Evolutionary conservation across 2,329 filamentous ascomycete species (phyloP).

Genomic region (Trichophyton rubrum): DNA sequence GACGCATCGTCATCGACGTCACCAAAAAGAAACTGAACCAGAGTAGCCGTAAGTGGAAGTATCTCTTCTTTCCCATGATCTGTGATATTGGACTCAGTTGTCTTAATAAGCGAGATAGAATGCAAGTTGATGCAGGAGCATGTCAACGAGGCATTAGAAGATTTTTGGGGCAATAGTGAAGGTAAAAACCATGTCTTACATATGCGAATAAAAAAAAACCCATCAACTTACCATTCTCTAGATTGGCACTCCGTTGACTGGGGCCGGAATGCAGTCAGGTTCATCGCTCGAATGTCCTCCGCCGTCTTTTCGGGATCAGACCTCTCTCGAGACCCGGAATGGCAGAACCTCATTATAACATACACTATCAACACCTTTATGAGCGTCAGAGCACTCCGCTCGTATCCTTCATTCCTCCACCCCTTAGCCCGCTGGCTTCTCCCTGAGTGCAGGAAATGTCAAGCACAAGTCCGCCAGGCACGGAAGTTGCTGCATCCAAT

Average conservation of each 20-base stretch:
- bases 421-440: constrained; percentile 11
- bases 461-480: constrained; percentile 8
- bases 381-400: constrained; percentile 13
- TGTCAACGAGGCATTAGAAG: background rate
- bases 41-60: background rate
- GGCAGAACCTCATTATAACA: constrained; percentile 12
- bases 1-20: background rate
- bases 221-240: background rate
- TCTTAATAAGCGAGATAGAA: background rate
- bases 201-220: background rate
- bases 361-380: constrained; percentile 13
- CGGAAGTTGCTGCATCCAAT: constrained; percentile 13
- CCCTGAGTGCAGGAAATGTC: constrained; percentile 9
- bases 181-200: background rate
- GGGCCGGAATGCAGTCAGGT: background rate
- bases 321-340: constrained; percentile 13
- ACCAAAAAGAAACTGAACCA: background rate
- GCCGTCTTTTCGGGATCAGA: constrained; percentile 10
- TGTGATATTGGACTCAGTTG: background rate
- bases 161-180: background rate
- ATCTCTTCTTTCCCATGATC: background rate
- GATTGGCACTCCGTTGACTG: background rate
- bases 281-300: background rate
- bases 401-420: constrained; percentile 8
- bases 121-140: background rate